Evolutionary conservation across 148 eudicot species (phyloP).

Genomic region (Silene conica): DNA sequence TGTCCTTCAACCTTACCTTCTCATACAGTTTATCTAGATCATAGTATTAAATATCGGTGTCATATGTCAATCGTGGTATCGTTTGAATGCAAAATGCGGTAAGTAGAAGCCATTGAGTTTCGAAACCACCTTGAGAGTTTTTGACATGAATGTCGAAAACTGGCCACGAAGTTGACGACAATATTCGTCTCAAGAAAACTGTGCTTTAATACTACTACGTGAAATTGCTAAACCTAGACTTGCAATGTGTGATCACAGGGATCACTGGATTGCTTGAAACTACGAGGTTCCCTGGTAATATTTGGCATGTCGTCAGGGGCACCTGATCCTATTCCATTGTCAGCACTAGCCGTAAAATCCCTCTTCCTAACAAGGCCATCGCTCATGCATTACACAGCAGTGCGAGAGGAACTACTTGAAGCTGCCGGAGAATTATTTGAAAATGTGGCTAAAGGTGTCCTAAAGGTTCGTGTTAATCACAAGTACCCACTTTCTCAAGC

Average conservation of each 20-base stretch:
- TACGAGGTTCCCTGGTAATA: conserved; percentile 64
- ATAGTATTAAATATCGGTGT: too few relatives aligned
- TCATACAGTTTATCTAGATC: neutral
- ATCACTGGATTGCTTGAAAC: conserved; percentile 71
- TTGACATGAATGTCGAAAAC: neutral
- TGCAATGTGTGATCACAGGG: conserved; percentile 39
- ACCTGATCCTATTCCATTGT: conserved; percentile 63
- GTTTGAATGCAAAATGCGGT: neutral
- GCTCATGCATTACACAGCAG: conserved; percentile 45
- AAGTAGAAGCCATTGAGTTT: neutral
- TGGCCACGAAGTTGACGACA: too few relatives aligned
- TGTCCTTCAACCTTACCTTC: neutral
- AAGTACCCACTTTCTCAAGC: conserved; percentile 80
- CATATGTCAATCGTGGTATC: too few relatives aligned
- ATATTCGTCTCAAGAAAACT: too few relatives aligned
- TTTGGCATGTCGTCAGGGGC: conserved; percentile 74
- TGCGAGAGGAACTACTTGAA: conserved; percentile 66
- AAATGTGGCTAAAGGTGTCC: conserved; percentile 49
- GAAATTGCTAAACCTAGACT: too few relatives aligned
- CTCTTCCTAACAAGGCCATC: conserved; percentile 68
- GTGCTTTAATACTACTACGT: neutral
- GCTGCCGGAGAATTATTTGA: conserved; percentile 65
- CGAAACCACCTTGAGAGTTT: neutral
- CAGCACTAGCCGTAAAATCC: conserved; percentile 63
- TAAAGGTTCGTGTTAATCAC: conserved; percentile 70